Evolutionary conservation across 371 early-diverging fungal genomes (phyloP).

Genomic region (Mortierella sp.): DNA sequence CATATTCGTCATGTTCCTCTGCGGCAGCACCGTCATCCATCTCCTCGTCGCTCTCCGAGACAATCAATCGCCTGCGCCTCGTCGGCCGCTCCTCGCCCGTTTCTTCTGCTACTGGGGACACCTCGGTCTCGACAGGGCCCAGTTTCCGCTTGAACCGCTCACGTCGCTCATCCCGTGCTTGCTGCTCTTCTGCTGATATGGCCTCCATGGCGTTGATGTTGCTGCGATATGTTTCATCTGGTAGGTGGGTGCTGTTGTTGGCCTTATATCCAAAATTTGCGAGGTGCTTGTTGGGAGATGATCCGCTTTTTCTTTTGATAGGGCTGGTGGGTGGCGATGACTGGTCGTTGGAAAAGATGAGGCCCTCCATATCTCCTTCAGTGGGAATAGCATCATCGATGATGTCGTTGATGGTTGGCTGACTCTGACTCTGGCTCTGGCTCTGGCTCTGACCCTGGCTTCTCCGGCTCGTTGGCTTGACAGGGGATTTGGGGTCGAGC

Average conservation of each 20-base stretch:
- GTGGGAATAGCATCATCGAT: not conserved
- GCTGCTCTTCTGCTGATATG: slow-evolving; percentile 2
- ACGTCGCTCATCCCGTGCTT: slow-evolving; percentile 16
- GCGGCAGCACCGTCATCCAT: not conserved
- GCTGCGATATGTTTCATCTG: not conserved
- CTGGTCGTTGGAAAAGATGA: not conserved
- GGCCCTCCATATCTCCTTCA: not conserved
- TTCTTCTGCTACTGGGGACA: not conserved
- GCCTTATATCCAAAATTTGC: slow-evolving; percentile 19
- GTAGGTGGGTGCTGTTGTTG: not conserved
- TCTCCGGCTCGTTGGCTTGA: not conserved
- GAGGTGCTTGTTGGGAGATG: not conserved
- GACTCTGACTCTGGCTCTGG: not conserved
- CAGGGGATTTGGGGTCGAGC: not conserved
- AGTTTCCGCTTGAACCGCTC: slow-evolving; percentile 37
- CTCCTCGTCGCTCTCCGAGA: slow-evolving; percentile 35
- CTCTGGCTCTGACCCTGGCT: not conserved
- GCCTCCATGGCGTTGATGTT: not conserved
- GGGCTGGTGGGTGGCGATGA: not conserved
- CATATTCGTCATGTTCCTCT: slow-evolving; percentile 9
- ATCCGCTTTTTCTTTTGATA: not conserved
- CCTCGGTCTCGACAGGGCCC: slow-evolving; percentile 8
- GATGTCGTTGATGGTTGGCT: not conserved
- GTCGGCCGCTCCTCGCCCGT: not conserved
- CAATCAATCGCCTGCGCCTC: slow-evolving; percentile 16